Percentiles rank a stretch among this genome's conserved stretches.
phyloP scores from a whole-genome alignment of 192 early-diverging fungal genomes.

The Physocladia obscura region DNA sequence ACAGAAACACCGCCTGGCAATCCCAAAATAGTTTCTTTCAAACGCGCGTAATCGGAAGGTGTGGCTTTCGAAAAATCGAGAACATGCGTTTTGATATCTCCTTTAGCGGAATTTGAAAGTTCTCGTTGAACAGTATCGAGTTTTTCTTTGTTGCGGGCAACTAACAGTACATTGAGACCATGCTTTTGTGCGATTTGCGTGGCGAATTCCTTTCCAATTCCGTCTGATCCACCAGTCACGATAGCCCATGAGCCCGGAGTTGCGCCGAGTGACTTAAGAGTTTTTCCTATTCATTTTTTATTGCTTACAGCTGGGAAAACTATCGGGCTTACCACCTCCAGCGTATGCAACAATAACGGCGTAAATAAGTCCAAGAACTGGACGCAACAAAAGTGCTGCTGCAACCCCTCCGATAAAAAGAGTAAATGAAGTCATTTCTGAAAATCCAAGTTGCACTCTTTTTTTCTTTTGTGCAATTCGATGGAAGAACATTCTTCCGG shows the following conservation, averaged over 20 bases:
- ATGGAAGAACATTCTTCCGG: too few species aligned
- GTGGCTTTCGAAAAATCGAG: constrained; percentile 78
- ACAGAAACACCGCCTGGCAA: constrained; percentile 54
- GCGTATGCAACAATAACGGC: constrained; percentile 22
- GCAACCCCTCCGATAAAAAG: too few species aligned
- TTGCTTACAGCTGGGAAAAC: not conserved
- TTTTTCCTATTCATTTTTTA: not conserved
- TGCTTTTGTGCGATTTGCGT: constrained; percentile 75
- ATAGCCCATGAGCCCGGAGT: constrained; percentile 69
- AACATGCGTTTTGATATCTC: constrained; percentile 37
- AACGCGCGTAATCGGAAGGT: constrained; percentile 65
- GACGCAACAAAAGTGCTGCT: too few species aligned
- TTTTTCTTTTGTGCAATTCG: too few species aligned
- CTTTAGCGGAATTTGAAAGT: constrained; percentile 36
- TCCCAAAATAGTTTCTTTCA: constrained; percentile 55
- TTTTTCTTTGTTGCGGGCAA: constrained; percentile 81
- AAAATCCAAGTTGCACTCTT: too few species aligned
- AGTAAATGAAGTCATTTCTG: too few species aligned
- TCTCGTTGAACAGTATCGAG: constrained; percentile 73
- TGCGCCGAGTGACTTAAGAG: constrained; percentile 56
- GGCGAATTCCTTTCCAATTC: constrained; percentile 95
- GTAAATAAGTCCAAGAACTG: not conserved
- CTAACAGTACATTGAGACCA: constrained; percentile 73
- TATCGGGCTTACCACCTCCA: not conserved
- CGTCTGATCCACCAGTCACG: constrained; percentile 94